A percentile compares a stretch with the other conserved stretches of the same genome.
Evolutionary conservation across 345 rosid genomes (phyloP).

Genomic region (Gossypium australe): DNA sequence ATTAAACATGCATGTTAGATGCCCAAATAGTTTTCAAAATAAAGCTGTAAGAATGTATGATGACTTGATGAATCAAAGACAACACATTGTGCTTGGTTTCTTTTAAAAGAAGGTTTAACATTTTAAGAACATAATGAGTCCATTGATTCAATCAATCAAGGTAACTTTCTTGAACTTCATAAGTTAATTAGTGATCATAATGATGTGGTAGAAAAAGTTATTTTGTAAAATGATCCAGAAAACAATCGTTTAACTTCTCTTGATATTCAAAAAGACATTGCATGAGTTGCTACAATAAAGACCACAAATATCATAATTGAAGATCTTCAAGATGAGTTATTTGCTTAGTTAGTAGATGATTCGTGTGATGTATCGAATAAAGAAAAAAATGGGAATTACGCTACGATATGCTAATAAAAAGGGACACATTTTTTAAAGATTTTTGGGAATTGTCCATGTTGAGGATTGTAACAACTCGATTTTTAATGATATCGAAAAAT

Average conservation of each 20-base stretch:
- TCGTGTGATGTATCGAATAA: too few relatives aligned
- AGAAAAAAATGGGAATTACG: too few relatives aligned
- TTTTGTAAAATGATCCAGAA: neutral
- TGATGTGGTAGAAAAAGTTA: neutral
- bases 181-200: neutral
- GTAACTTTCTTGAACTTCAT: neutral
- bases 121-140: neutral
- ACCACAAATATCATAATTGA: too few relatives aligned
- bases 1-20: neutral
- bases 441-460: too few relatives aligned
- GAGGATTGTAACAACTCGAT: too few relatives aligned
- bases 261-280: neutral
- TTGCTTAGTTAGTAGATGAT: too few relatives aligned
- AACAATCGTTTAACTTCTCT: neutral
- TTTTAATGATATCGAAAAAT: too few relatives aligned
- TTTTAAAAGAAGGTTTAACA: neutral
- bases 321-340: too few relatives aligned
- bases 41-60: neutral
- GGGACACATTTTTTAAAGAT: too few relatives aligned
- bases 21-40: neutral
- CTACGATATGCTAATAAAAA: too few relatives aligned
- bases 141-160: neutral
- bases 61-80: neutral
- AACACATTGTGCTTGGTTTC: neutral
- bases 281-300: too few relatives aligned